A percentile compares a stretch with the other conserved stretches of the same genome.
Conservation (phyloP, 305 asterid species). For the Salvia sclarea region DNA sequence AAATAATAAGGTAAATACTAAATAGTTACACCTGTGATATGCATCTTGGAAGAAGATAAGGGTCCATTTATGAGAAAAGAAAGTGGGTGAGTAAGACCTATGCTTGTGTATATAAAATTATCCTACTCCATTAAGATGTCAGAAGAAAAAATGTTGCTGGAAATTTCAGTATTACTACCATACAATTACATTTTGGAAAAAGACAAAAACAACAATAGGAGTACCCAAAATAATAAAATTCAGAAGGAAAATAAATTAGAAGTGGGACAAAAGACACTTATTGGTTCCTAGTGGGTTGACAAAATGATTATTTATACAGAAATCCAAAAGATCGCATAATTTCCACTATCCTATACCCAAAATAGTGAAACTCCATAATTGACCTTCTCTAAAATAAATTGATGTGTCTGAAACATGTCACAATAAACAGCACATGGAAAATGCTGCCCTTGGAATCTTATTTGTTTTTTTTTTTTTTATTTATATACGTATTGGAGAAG, state of each 20-base stretch:
- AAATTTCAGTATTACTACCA: not conserved
- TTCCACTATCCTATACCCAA: not conserved
- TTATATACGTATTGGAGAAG: constrained; percentile 11
- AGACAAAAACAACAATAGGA: not conserved
- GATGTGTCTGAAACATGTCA: not conserved
- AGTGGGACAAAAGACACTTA: not conserved
- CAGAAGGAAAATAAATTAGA: not conserved
- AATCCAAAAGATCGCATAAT: not conserved
- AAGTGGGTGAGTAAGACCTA: constrained; percentile 23
- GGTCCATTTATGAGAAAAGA: constrained; percentile 3
- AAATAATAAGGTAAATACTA: constrained; percentile 14
- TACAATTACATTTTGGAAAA: not conserved
- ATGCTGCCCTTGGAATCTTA: constrained; percentile 4
- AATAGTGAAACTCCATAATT: constrained; percentile 13
- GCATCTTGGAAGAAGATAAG: constrained; percentile 1
- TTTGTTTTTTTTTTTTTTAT: not conserved
- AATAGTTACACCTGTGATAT: constrained; percentile 19
- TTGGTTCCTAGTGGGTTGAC: constrained; percentile 1
- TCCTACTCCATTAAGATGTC: not conserved
- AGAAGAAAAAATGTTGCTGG: not conserved
- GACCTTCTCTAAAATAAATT: not conserved
- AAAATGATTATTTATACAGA: constrained; percentile 13
- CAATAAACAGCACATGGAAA: constrained; percentile 6
- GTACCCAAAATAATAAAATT: not conserved
- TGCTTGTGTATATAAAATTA: not conserved